Evolutionary conservation across 148 eudicot species (phyloP), one percentile per base, ranked within the genome.

Genomic region (Nyssa sinensis): DNA sequence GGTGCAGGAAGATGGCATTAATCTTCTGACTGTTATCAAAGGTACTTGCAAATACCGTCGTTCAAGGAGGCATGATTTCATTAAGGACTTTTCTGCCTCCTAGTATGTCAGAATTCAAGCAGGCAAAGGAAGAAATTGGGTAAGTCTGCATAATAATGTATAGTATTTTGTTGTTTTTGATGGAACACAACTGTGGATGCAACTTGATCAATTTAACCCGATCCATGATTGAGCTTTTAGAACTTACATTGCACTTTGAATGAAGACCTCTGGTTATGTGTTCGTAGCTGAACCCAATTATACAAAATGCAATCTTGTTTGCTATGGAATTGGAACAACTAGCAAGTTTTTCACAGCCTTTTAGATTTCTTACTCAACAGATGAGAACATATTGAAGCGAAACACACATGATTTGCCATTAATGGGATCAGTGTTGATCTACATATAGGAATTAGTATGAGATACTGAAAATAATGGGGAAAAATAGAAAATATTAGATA

Each of bases 1-100:
- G n/a, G n/a, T 77, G 87, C 91, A 95, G 99, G 99, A 95, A 86
- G 96, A 92, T 79, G 94, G 94, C 31, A 83, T 95, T 75, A 89
- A 90, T 83, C 85, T 95, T 41, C 78, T 95, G 77, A 85, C 89
- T 17, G 73, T 90, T 57, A 89, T 95, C 67, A 95, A 86, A 84
- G 91, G 84, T 58, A 88, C 89, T 27, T 61, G 64, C 72, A 94
- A 75, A 62, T 95, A 95, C 63, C 96, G 99, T 29, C 93, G 85
- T 60, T 90, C 97, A 25, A 81, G 75, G 62, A 89, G 77, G 78
- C 77, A 75, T 71, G 89, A 95, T 78, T 79, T 72, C 74, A 83
- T 95, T 62, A 61, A 5, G 31, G 94, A 93, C n/a, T 78, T 92
- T 80, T 78, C 61, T 92, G 67, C 97, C 99, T 75, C 96, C 91